phyloP scores from a whole-genome alignment of 2,329 filamentous ascomycete species.

The Rhynchosporium secalis region DNA sequence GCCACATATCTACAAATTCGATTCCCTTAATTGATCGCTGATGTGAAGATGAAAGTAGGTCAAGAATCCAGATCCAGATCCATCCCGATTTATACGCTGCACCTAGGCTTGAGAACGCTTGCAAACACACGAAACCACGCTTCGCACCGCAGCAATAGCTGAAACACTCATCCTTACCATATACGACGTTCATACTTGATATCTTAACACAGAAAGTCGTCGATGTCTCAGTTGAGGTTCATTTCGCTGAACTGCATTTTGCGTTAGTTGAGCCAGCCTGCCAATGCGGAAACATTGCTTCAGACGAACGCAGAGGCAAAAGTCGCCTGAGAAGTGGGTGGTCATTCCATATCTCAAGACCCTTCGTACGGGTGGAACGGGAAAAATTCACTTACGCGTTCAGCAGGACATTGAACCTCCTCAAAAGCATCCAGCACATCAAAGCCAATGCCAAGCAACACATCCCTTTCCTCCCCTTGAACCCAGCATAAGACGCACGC shows the following conservation, averaged over 20 bases:
- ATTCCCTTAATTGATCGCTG: too few species aligned
- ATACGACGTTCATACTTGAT: too few species aligned
- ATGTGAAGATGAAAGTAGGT: too few species aligned
- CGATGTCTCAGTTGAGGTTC: neutral
- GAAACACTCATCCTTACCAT: too few species aligned
- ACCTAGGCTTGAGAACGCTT: too few species aligned
- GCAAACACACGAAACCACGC: too few species aligned
- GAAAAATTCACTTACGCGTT: conserved; percentile 45
- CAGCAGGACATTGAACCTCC: conserved; percentile 68
- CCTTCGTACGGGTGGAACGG: neutral
- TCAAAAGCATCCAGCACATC: conserved; percentile 77
- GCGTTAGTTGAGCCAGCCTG: neutral
- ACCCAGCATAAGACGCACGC: conserved; percentile 55
- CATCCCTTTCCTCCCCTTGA: conserved; percentile 50
- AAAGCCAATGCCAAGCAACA: conserved; percentile 77
- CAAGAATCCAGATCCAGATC: too few species aligned
- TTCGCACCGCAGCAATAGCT: too few species aligned
- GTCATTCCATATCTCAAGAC: neutral
- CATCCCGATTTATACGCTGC: too few species aligned
- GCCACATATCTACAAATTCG: too few species aligned
- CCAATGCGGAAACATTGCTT: neutral
- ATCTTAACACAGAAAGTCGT: neutral
- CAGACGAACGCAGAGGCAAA: too few species aligned
- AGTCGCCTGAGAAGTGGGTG: too few species aligned
- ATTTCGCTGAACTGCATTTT: neutral